A percentile compares a stretch with the other conserved stretches of the same genome.
Conservation (phyloP, 805 yeast species). For the Starmerella apicola region DNA sequence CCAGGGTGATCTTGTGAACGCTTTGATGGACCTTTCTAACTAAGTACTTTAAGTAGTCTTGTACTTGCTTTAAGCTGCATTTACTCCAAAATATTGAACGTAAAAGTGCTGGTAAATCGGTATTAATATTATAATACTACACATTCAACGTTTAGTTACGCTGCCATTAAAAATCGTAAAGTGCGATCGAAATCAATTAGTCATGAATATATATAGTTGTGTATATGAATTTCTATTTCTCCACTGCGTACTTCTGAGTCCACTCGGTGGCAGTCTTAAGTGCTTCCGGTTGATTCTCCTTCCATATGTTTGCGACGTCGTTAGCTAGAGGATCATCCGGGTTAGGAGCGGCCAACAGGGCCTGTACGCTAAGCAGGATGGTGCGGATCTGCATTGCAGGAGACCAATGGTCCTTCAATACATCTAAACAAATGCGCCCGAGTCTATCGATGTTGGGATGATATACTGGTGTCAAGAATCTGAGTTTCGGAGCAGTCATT, state of each 20-base stretch:
- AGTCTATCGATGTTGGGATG: conserved; percentile 94
- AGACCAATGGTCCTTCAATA: conserved; percentile 89
- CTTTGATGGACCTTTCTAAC: conserved; percentile 55
- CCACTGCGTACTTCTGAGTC: conserved; percentile 55
- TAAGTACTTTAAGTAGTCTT: conserved; percentile 15
- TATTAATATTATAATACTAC: too few species aligned
- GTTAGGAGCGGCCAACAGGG: conserved; percentile 86
- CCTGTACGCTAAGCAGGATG: conserved; percentile 80
- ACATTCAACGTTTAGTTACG: too few species aligned
- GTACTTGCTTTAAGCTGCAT: too few species aligned
- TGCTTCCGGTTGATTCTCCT: conserved; percentile 69
- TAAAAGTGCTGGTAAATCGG: too few species aligned
- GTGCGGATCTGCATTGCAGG: conserved; percentile 96
- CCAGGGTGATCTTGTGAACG: conserved; percentile 89
- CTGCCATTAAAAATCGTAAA: too few species aligned
- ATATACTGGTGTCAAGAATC: conserved; percentile 85
- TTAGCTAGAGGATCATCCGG: conserved; percentile 98
- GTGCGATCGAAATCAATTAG: background rate
- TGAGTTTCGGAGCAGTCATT: conserved; percentile 92
- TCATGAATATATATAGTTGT: background rate
- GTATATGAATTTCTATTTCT: background rate
- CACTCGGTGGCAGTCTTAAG: conserved; percentile 67
- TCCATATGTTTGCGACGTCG: conserved; percentile 96
- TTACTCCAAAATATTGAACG: too few species aligned
- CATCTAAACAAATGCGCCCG: conserved; percentile 92